Base-by-base conservation (phyloP, 257 asterid genomes). In the Solanum pinnatisectum region DNA sequence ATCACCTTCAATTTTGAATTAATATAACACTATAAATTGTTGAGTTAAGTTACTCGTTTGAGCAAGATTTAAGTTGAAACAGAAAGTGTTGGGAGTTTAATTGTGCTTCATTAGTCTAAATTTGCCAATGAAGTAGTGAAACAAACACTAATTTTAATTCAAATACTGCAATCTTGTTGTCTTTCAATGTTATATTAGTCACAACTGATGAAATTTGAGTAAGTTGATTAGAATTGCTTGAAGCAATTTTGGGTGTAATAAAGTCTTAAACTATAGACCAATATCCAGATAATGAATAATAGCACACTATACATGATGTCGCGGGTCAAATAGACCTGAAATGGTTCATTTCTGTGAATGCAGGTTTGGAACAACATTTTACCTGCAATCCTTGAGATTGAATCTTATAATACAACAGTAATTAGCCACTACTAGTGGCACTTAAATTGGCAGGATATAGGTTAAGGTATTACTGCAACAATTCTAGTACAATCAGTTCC, bases 341-440 rank as follows among this genome's bases (percentile, higher is more conserved):
- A 46, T 73, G 73, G 32, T 86, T 86, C 88, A 49, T 73, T 81
- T 30, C 37, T 86, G 73, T 86, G 88, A 84, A 86, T 86, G 84
- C 88, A 86, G 40, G 65, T 30, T 60, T 71, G 16, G 79, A 25
- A 37, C 74, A 70, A 40, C 70, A 56, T 39, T 52, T 16, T 74
- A 86, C 35, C 83, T 86, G 88, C 83, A 72, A 72, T 86, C 88
- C 88, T 30, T 32, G 32, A 32, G n/a, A 32, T 71, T 65, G 81
- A 60, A 60, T 71, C 56, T 44, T 73, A 44, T 39, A 71, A 8
- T 86, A 73, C 87, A 86, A 86, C 88, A 73, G 73, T 32, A 81
- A 27, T 81, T 27, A 81, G 85, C 67, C 67, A 79, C 67, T 14
- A 25, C n/a, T 27, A 79, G 23, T 79, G 39, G 5, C 59, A 44